Conservation (phyloP, 495 filamentous ascomycete genomes). For the Letharia columbiana region DNA sequence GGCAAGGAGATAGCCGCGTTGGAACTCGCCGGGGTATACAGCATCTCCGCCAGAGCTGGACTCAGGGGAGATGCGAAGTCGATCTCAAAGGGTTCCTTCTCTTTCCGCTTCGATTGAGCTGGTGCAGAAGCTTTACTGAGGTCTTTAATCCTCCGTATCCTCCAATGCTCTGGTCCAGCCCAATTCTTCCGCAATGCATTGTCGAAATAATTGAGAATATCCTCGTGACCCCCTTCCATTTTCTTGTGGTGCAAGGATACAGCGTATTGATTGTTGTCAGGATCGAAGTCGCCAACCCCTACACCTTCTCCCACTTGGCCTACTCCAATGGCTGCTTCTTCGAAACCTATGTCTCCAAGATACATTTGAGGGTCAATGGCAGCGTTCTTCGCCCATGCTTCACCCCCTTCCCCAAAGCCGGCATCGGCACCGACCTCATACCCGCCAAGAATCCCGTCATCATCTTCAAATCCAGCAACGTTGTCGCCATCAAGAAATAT, state of each 20-base stretch:
- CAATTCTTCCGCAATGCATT: slow-evolving; percentile 92
- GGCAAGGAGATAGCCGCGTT: slow-evolving; percentile 74
- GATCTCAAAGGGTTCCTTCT: slow-evolving; percentile 94
- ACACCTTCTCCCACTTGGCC: slow-evolving; percentile 51
- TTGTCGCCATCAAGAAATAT: slow-evolving; percentile 81
- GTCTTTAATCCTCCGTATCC: slow-evolving; percentile 88
- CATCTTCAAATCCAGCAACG: slow-evolving; percentile 64
- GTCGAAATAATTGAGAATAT: slow-evolving; percentile 95
- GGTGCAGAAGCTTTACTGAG: slow-evolving; percentile 52
- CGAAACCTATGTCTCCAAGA: slow-evolving; percentile 33
- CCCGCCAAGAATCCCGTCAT: slow-evolving; percentile 58
- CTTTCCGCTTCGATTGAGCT: slow-evolving; percentile 58
- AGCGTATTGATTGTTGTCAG: slow-evolving; percentile 52
- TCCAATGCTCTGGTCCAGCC: slow-evolving; percentile 98
- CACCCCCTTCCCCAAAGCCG: slow-evolving; percentile 60
- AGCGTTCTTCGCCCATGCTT: slow-evolving; percentile 59
- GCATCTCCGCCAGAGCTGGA: slow-evolving; percentile 59
- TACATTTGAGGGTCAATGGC: slow-evolving; percentile 51
- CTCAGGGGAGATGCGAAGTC: slow-evolving; percentile 73
- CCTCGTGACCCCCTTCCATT: slow-evolving; percentile 62
- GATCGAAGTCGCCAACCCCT: slow-evolving; percentile 52
- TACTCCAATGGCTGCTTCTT: slow-evolving; percentile 28
- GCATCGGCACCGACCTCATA: slow-evolving; percentile 67
- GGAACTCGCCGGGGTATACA: slow-evolving; percentile 76
- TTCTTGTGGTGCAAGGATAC: slow-evolving; percentile 60